A percentile compares a stretch with the other conserved stretches of the same genome.
Conservation (phyloP, 305 asterid genomes). For the Fraxinus sp. region DNA sequence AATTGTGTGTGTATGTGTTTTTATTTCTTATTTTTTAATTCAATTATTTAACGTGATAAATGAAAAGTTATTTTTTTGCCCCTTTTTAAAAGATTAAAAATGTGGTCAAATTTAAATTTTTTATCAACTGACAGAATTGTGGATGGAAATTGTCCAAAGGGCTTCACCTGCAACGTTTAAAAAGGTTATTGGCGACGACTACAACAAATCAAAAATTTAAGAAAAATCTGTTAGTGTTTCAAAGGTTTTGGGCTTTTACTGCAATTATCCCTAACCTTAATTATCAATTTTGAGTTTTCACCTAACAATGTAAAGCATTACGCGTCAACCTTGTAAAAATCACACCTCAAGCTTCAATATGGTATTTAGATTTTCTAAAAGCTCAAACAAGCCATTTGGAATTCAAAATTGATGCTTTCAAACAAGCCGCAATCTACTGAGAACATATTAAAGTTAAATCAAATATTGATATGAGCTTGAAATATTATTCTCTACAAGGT, state of each 20-base stretch:
- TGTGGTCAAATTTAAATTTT: neutral
- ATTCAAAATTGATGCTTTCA: neutral
- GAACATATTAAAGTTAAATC: neutral
- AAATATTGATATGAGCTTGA: neutral
- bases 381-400: neutral
- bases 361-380: neutral
- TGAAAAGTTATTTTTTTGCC: no score
- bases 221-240: neutral
- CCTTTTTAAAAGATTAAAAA: neutral
- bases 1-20: neutral
- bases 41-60: neutral
- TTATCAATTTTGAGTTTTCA: neutral
- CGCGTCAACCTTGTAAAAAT: neutral
- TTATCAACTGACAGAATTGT: no score
- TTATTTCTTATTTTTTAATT: neutral
- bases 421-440: neutral
- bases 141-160: neutral
- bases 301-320: neutral
- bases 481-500: neutral
- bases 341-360: neutral
- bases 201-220: neutral
- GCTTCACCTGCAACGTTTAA: neutral
- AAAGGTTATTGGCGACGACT: neutral
- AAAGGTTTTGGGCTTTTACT: neutral
- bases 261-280: neutral